Base-by-base conservation (phyloP, 1,284 basidiomycete species). In the Leccinum pachyderme region DNA sequence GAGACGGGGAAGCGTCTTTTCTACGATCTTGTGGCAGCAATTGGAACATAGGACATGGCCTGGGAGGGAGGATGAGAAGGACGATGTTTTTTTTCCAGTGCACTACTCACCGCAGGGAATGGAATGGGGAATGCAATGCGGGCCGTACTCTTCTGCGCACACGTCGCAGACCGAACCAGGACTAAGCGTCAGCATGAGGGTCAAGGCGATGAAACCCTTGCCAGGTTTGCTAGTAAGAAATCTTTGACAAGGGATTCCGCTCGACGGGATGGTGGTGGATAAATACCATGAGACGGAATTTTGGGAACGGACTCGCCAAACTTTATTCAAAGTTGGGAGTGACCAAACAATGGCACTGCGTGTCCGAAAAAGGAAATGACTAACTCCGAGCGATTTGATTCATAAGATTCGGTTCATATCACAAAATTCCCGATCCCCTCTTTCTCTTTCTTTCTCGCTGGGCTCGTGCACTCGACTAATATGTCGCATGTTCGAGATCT, bases 131-230 rank as follows among this genome's bases (percentile, higher is more conserved):
- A 81, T 75, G 72, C 83, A 82, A 63, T 83, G 83, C 54, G 83
- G 77, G 65, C 84, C 83, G 72, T 81, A 90, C 77, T 90, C 88
- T 74, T 89, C 87, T 69, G 87, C 87, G 77, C 87, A 90, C 67
- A 90, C 87, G 78, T 90, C 87, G 84, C 87, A 90, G 72, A 84
- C 80, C 70, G 86, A 89, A 75, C 85, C 85, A 71, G 84, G 80
- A 76, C 77, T 81, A 70, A 90, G 85, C 69, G 87, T 85, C 75
- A 89, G 81, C 88, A 90, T 90, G 69, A 70, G 69, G 67, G 70
- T 64, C 67, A 66, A 70, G 66, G 59, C 67, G 70, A 69, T 62
- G 57, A 68, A 60, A 72, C 68, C 68, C 68, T 69, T 69, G 67
- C 67, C 67, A 69, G 64, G 70, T 65, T 72, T 72, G 57, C 68